Conservation (phyloP, 2,329 filamentous ascomycete genomes). For the Pseudocercospora crystallina region DNA sequence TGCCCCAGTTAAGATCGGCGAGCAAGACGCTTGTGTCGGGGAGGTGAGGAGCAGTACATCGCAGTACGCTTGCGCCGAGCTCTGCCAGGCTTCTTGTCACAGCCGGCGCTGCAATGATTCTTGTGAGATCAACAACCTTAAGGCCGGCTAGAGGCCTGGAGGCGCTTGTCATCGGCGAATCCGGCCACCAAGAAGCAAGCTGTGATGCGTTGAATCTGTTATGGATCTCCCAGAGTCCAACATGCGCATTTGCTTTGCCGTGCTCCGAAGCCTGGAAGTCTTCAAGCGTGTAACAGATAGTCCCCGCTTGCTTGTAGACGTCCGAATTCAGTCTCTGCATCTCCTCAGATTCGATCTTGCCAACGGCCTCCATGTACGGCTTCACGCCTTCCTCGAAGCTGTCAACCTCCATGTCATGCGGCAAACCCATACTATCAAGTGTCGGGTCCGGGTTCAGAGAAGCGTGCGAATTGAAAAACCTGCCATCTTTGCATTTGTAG, state of each 20-base stretch:
- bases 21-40: background rate
- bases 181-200: conserved; percentile 28
- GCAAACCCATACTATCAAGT: conserved; percentile 36
- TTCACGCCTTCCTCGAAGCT: conserved; percentile 44
- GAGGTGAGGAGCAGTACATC: background rate
- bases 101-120: background rate
- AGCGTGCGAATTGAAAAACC: conserved; percentile 51
- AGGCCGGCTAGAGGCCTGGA: too few species aligned
- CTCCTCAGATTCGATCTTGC: conserved; percentile 39
- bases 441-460: conserved; percentile 49
- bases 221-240: conserved; percentile 22
- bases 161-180: background rate
- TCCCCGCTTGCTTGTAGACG: conserved; percentile 43
- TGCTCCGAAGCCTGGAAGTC: conserved; percentile 42
- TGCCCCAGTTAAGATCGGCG: background rate
- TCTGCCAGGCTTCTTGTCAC: background rate
- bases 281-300: conserved; percentile 42
- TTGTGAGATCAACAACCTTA: background rate
- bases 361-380: conserved; percentile 44
- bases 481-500: conserved; percentile 47
- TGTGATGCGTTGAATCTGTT: conserved; percentile 8
- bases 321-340: conserved; percentile 43
- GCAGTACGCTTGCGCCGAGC: background rate
- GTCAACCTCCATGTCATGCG: conserved; percentile 30
- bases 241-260: conserved; percentile 25